Percentiles rank a stretch among this genome's conserved stretches.
phyloP scores from a whole-genome alignment of 345 rosid species.

The Arabidopsis suecica region DNA sequence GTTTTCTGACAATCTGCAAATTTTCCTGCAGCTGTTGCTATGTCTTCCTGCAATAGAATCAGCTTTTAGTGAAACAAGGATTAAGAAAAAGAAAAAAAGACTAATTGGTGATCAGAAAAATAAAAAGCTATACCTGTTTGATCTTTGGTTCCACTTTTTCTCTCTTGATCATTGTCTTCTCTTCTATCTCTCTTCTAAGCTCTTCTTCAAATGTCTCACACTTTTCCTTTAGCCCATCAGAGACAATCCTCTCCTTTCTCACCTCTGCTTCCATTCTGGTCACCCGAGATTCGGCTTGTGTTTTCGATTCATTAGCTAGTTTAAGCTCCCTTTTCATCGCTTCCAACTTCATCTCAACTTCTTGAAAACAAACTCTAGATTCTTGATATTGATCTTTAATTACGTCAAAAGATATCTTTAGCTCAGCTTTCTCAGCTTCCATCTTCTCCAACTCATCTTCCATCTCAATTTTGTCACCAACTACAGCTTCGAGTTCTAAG shows the following conservation, averaged over 20 bases:
- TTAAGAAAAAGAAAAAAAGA: not conserved
- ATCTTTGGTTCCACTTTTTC: slow-evolving; percentile 64
- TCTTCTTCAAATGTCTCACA: slow-evolving; percentile 67
- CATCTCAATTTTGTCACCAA: slow-evolving; percentile 46
- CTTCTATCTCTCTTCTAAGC: slow-evolving; percentile 1
- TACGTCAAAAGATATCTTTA: slow-evolving; percentile 55
- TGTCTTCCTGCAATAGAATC: slow-evolving; percentile 68
- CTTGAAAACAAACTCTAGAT: slow-evolving; percentile 55
- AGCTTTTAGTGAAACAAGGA: not conserved
- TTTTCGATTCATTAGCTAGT: slow-evolving; percentile 53
- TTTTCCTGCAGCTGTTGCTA: slow-evolving; percentile 75
- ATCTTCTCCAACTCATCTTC: slow-evolving; percentile 53
- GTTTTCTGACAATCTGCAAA: slow-evolving; percentile 93
- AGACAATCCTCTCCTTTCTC: slow-evolving; percentile 58
- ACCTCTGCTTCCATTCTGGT: slow-evolving; percentile 58
- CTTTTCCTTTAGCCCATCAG: slow-evolving; percentile 55
- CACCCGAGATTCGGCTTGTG: slow-evolving; percentile 59
- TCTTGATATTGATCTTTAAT: slow-evolving; percentile 50
- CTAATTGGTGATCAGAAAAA: not conserved
- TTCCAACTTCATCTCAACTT: slow-evolving; percentile 53
- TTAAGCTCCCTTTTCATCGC: slow-evolving; percentile 56
- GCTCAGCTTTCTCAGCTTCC: slow-evolving; percentile 56
- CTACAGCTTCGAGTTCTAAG: slow-evolving; percentile 53
- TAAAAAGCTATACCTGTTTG: slow-evolving; percentile 58
- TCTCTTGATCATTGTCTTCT: slow-evolving; percentile 40